These are phyloP conservation scores for Spirogloea muscicola DNA, from an alignment of 139 green algal genomes.

Conservation along the genomic window DNA sequence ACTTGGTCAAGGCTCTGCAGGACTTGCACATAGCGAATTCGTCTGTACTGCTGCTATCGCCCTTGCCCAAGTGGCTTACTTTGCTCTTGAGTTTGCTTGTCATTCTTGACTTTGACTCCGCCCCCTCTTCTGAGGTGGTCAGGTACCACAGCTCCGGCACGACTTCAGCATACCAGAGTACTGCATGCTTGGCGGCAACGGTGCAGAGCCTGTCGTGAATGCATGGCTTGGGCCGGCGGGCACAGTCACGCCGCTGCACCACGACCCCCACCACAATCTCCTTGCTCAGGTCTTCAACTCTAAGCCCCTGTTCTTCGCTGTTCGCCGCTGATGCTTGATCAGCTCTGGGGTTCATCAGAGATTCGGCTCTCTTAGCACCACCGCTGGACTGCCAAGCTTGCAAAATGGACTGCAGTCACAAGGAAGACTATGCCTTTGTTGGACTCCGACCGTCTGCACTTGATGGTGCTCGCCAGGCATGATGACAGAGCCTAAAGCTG, in stretches of 20 bases:
- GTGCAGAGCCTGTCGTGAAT: slow-evolving; percentile 58
- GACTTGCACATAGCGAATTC: background rate
- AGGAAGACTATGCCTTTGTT: too few species aligned
- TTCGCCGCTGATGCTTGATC: too few species aligned
- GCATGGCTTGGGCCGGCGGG: slow-evolving; percentile 84
- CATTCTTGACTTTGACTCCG: background rate
- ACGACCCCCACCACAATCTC: slow-evolving; percentile 86
- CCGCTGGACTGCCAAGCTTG: too few species aligned
- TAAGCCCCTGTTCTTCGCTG: too few species aligned
- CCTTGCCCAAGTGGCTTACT: background rate
- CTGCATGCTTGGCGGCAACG: slow-evolving; percentile 55
- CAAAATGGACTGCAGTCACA: too few species aligned
- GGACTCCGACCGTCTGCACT: too few species aligned
- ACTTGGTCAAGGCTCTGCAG: background rate
- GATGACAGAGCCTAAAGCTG: too few species aligned
- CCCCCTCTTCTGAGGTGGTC: slow-evolving; percentile 10
- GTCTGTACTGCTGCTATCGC: background rate
- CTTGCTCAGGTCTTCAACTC: slow-evolving; percentile 64
- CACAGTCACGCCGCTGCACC: slow-evolving; percentile 84
- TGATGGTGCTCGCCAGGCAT: too few species aligned
- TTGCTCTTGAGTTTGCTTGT: background rate
- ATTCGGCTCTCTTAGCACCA: too few species aligned
- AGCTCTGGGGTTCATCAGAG: too few species aligned
- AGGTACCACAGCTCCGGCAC: slow-evolving; percentile 72
- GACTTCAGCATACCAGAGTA: slow-evolving; percentile 82